Conservation (phyloP, 1,284 basidiomycete genomes). For the Puccinia brachypodii region DNA sequence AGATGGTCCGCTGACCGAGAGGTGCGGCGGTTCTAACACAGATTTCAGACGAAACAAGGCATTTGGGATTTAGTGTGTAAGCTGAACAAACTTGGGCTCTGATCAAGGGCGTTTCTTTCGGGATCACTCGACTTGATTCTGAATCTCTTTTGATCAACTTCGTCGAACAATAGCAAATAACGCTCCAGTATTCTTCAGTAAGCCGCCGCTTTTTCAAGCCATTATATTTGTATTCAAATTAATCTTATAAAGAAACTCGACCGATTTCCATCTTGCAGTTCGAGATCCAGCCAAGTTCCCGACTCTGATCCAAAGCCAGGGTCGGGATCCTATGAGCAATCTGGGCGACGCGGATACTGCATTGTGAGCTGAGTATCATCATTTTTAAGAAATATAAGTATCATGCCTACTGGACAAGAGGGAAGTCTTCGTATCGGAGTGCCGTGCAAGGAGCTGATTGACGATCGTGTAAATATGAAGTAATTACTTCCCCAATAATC, state of each 20-base stretch:
- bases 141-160: background rate
- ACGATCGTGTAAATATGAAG: background rate
- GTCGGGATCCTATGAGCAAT: conserved; percentile 23
- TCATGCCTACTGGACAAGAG: background rate
- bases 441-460: background rate
- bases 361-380: conserved; percentile 1
- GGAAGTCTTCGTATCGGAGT: background rate
- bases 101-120: background rate
- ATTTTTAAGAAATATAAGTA: background rate
- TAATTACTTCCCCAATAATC: conserved; percentile 37
- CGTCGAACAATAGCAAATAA: conserved; percentile 12
- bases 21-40: too few relatives aligned
- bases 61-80: conserved; percentile 40
- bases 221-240: background rate
- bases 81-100: background rate
- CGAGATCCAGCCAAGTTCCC: conserved; percentile 38
- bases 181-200: conserved; percentile 37
- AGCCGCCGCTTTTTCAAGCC: background rate
- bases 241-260: background rate
- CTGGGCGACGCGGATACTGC: conserved; percentile 14
- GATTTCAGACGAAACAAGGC: conserved; percentile 27
- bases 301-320: conserved; percentile 32
- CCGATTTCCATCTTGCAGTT: conserved; percentile 12
- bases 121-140: background rate
- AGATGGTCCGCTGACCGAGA: too few relatives aligned